A percentile compares a stretch with the other conserved stretches of the same genome.
Conservation (phyloP, 2,329 filamentous ascomycete species). For the Ceratocystis cacaofunesta region DNA sequence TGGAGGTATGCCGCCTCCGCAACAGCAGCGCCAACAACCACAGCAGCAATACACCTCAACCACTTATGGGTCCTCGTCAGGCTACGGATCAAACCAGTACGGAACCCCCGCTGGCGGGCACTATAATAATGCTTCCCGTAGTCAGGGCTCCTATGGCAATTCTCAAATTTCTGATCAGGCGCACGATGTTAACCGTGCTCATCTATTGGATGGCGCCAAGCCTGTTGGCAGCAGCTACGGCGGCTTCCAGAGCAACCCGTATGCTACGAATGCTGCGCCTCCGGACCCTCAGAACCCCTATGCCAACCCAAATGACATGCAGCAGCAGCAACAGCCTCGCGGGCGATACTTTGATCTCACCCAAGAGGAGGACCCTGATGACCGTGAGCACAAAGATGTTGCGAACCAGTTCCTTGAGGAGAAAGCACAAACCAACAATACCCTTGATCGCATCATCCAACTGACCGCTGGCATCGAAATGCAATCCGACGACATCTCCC, state of each 20-base stretch:
- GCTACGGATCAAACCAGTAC: conserved; percentile 41
- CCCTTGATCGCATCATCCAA: conserved; percentile 35
- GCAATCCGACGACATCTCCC: conserved; percentile 55
- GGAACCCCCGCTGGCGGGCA: conserved; percentile 36
- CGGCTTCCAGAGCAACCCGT: conserved; percentile 21
- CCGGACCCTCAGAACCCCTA: conserved; percentile 15
- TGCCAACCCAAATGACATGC: conserved; percentile 18
- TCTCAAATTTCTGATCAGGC: conserved; percentile 25
- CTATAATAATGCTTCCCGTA: conserved; percentile 37
- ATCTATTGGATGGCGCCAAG: conserved; percentile 13
- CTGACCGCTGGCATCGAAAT: conserved; percentile 55
- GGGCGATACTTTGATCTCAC: conserved; percentile 65
- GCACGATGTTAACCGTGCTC: conserved; percentile 31
- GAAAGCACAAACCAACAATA: conserved; percentile 24
- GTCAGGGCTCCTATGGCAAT: conserved; percentile 47
- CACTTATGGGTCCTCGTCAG: conserved; percentile 21
- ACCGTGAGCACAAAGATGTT: conserved; percentile 51
- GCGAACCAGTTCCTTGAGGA: conserved; percentile 40
- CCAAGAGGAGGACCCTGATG: conserved; percentile 57
- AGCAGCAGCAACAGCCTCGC: conserved; percentile 39
- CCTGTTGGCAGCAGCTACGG: conserved; percentile 17
- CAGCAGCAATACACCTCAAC: conserved; percentile 9
- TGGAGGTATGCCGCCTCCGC: conserved; percentile 1
- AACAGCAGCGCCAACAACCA: conserved; percentile 18
- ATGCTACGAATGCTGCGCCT: conserved; percentile 6